Conservation (phyloP, 768 basidiomycete genomes). For the Lactarius hatsudake region DNA sequence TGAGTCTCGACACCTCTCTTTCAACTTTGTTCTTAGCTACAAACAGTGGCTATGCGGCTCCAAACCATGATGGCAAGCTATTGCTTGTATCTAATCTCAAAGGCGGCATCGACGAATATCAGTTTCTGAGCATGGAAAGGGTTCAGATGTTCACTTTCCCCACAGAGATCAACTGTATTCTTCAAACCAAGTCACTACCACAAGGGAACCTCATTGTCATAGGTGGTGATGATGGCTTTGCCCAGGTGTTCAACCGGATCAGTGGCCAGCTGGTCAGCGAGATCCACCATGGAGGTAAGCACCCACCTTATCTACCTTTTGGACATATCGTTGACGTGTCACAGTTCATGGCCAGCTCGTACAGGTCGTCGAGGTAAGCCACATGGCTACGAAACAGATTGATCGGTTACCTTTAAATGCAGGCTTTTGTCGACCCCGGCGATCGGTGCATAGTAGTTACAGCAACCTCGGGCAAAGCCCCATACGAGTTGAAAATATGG, state of each 20-base stretch:
- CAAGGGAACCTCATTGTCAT: neutral
- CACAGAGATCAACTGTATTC: neutral
- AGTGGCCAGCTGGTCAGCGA: constrained; percentile 5
- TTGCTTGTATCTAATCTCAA: constrained; percentile 1
- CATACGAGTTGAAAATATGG: too few relatives aligned
- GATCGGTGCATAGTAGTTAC: too few relatives aligned
- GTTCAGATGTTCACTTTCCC: neutral
- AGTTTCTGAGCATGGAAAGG: constrained; percentile 4
- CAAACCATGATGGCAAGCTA: constrained; percentile 1
- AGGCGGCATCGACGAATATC: neutral
- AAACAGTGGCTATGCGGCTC: neutral
- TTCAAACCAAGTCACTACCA: neutral
- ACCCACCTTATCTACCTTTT: too few relatives aligned
- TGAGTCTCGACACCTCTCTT: too few relatives aligned
- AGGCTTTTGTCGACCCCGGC: too few relatives aligned
- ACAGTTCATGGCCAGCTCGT: too few relatives aligned
- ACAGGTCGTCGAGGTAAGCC: too few relatives aligned
- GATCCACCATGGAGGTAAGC: constrained; percentile 3
- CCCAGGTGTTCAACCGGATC: constrained; percentile 3
- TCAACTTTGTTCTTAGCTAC: too few relatives aligned
- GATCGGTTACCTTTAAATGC: too few relatives aligned
- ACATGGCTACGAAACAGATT: too few relatives aligned
- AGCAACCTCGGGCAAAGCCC: too few relatives aligned
- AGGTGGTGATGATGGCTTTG: constrained; percentile 1
- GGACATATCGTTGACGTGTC: too few relatives aligned